Evolutionary conservation across 192 early-diverging fungal genomes (phyloP).

Genomic region (Coemansia sp.): DNA sequence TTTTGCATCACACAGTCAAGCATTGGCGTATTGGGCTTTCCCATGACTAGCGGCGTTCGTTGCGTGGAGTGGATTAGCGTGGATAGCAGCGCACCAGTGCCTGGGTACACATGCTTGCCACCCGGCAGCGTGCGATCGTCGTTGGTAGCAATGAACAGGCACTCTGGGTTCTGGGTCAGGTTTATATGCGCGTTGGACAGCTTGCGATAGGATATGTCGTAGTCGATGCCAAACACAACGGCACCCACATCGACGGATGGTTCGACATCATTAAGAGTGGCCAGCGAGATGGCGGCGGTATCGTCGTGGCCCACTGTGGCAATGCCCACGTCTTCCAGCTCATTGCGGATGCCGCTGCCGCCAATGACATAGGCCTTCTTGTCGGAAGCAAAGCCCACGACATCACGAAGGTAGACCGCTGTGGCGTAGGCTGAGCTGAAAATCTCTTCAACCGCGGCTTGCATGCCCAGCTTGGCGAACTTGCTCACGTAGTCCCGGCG

Average conservation of each 20-base stretch:
- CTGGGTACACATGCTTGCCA: slow-evolving; percentile 71
- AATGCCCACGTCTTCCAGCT: slow-evolving; percentile 81
- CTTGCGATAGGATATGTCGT: slow-evolving; percentile 91
- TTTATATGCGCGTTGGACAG: slow-evolving; percentile 88
- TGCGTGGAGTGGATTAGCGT: slow-evolving; percentile 75
- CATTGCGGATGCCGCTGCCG: slow-evolving; percentile 80
- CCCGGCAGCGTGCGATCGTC: slow-evolving; percentile 88
- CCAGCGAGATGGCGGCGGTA: slow-evolving; percentile 50
- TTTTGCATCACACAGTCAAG: slow-evolving; percentile 86
- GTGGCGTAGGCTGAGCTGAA: slow-evolving; percentile 92
- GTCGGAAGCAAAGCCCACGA: slow-evolving; percentile 75
- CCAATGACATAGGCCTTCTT: slow-evolving; percentile 94
- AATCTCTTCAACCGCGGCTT: slow-evolving; percentile 79
- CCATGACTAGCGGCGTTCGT: slow-evolving; percentile 78
- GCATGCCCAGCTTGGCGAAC: slow-evolving; percentile 77
- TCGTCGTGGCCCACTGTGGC: slow-evolving; percentile 57
- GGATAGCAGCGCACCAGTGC: slow-evolving; percentile 77
- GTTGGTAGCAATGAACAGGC: slow-evolving; percentile 91
- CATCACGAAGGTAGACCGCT: slow-evolving; percentile 85
- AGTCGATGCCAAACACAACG: slow-evolving; percentile 91
- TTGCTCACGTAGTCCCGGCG: slow-evolving; percentile 77
- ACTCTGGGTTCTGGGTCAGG: slow-evolving; percentile 63
- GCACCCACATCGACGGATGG: slow-evolving; percentile 75
- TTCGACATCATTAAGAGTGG: slow-evolving; percentile 59
- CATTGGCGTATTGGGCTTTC: slow-evolving; percentile 94